These are phyloP conservation scores for Ascochyta koolunga DNA, from an alignment of 2,329 filamentous ascomycete genomes.

Conservation along the genomic window DNA sequence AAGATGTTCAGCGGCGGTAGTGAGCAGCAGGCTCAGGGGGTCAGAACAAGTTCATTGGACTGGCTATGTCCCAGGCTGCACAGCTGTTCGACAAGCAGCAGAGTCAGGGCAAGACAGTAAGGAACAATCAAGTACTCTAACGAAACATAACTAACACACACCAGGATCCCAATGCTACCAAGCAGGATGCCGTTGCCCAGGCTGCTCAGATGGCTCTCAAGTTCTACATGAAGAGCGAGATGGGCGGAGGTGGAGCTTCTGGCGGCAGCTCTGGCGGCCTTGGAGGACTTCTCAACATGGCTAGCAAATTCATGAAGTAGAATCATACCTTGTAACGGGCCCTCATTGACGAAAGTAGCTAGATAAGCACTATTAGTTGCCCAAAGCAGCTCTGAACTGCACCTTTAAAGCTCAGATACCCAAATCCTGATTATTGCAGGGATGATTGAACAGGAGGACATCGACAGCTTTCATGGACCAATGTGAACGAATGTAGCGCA, in stretches of 20 bases:
- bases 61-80: conserved; percentile 87
- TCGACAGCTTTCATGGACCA: neutral
- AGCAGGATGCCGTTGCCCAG: conserved; percentile 78
- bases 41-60: conserved; percentile 80
- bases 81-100: conserved; percentile 73
- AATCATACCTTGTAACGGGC: neutral
- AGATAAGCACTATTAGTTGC: neutral
- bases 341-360: neutral
- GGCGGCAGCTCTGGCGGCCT: conserved; percentile 51
- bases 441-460: neutral
- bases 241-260: conserved; percentile 53
- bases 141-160: conserved; percentile 46
- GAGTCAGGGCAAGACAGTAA: conserved; percentile 60
- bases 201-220: conserved; percentile 88
- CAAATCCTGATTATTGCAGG: neutral
- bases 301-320: conserved; percentile 65
- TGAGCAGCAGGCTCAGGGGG: conserved; percentile 52
- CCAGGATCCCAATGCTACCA: conserved; percentile 64
- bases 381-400: neutral
- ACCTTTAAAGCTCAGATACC: neutral
- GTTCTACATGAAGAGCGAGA: conserved; percentile 84
- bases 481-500: neutral
- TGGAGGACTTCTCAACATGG: conserved; percentile 62
- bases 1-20: conserved; percentile 74
- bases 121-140: conserved; percentile 25